phyloP scores from a whole-genome alignment of 306 rosid genomes.

The Heteromeles arbutifolia region DNA sequence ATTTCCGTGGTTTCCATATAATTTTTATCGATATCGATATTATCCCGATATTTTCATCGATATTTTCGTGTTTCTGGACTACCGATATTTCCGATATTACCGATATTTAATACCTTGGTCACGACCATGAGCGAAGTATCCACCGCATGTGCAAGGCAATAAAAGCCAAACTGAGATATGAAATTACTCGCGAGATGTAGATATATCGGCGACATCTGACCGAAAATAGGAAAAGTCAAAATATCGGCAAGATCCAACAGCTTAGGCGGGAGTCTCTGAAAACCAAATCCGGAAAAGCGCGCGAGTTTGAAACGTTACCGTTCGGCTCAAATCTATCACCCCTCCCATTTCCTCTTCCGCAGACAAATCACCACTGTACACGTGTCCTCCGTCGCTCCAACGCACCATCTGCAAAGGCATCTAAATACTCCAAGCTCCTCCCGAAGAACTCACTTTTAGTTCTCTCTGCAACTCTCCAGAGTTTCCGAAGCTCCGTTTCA shows the following conservation, averaged over 20 bases:
- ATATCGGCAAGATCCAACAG: background rate
- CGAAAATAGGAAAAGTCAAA: background rate
- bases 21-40: too few species aligned
- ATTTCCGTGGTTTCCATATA: too few species aligned
- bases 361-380: constrained; percentile 33
- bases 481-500: background rate
- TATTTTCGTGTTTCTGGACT: too few species aligned
- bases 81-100: too few species aligned
- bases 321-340: constrained; percentile 14
- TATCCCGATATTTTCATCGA: too few species aligned
- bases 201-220: background rate
- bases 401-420: background rate
- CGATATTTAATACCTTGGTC: too few species aligned
- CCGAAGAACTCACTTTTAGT: background rate
- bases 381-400: background rate
- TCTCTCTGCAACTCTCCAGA: background rate
- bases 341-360: constrained; percentile 9
- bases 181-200: too few species aligned
- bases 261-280: background rate
- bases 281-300: constrained; percentile 6
- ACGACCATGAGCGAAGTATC: too few species aligned
- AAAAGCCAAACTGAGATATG: too few species aligned
- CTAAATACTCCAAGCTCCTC: background rate
- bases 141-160: too few species aligned
- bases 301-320: constrained; percentile 19